These are phyloP conservation scores for Naganishia vaughanmartiniae DNA, from an alignment of 768 basidiomycete genomes.

Conservation along the genomic window DNA sequence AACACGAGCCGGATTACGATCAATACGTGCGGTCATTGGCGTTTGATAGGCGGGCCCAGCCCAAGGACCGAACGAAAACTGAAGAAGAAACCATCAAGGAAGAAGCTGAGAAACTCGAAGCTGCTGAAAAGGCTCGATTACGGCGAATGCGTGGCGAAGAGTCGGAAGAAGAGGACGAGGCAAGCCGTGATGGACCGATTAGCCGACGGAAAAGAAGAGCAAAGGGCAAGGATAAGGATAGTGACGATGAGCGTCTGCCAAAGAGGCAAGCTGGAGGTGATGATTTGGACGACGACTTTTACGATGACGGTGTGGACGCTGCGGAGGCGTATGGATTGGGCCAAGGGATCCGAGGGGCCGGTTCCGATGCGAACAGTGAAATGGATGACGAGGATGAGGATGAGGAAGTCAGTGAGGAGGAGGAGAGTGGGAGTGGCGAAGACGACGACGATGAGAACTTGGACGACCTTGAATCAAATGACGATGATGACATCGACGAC, in stretches of 20 bases:
- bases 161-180: conserved; percentile 61
- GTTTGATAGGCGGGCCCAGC: conserved; percentile 87
- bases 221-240: conserved; percentile 53
- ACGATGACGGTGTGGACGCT: conserved; percentile 34
- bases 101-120: conserved; percentile 79
- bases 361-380: conserved; percentile 32
- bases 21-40: conserved; percentile 85
- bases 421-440: conserved; percentile 39
- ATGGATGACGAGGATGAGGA: conserved; percentile 50
- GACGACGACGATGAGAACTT: conserved; percentile 48
- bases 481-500: conserved; percentile 40
- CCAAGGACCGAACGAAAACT: conserved; percentile 92
- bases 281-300: conserved; percentile 83
- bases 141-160: conserved; percentile 82
- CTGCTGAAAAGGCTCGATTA: conserved; percentile 73
- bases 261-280: conserved; percentile 63
- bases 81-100: conserved; percentile 90
- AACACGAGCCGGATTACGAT: conserved; percentile 71
- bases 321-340: conserved; percentile 32
- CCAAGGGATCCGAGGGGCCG: conserved; percentile 49
- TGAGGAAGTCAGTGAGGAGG: conserved; percentile 53
- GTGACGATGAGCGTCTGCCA: conserved; percentile 40
- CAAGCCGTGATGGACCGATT: conserved; percentile 52
- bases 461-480: conserved; percentile 51
- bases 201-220: conserved; percentile 46